Evolutionary conservation across 176 grass and related monocot genomes (phyloP), one percentile per base, ranked within the genome.

Genomic region (Oryza brachyantha): DNA sequence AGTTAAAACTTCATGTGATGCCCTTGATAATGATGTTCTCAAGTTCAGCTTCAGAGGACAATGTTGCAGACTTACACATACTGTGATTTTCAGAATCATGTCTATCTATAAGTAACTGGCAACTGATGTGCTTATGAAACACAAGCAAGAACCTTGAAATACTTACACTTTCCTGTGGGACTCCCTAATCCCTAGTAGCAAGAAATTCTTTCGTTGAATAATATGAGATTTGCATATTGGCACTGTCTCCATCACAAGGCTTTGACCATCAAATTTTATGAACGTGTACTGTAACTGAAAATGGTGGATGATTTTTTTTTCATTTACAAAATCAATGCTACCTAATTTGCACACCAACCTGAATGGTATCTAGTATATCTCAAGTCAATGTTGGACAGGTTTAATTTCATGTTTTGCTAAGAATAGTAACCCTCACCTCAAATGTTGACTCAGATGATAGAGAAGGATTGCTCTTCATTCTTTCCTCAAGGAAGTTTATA

Each of bases 401-500:
- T 55, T 2, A 55, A 55, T 55, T 55, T 22, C 21, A 55, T 22
- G 21, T 1, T 64, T 24, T 21, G 13, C 35, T 60, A 55, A 55
- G 50, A 26, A 70, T 48, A 52, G 34, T 61, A 19, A 68, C 31
- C 17, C 66, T 2, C 21, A 86, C 78, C 78, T 70, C 13, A 52
- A 64, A 1, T 14, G 78, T 81, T 81, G 27, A 27, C 21, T 80
- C 27, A 50, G 73, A 84, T 63, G 86, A 78, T 59, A 89, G 76
- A 31, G 59, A 25, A 39, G 83, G 88, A 72, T 59, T 17, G 27
- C 25, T 76, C 60, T 67, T 73, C 86, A 92, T 89, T 73, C 68
- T 64, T 50, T 84, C 72, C 83, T 92, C 90, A 64, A 92, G 84
- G 66, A 89, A 89, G 59, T 89, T 73, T 19, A 73, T 80, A 63